These are phyloP conservation scores for Saccharomycopsis phalli DNA, from an alignment of 1,139 yeast genomes.

Conservation along the genomic window DNA sequence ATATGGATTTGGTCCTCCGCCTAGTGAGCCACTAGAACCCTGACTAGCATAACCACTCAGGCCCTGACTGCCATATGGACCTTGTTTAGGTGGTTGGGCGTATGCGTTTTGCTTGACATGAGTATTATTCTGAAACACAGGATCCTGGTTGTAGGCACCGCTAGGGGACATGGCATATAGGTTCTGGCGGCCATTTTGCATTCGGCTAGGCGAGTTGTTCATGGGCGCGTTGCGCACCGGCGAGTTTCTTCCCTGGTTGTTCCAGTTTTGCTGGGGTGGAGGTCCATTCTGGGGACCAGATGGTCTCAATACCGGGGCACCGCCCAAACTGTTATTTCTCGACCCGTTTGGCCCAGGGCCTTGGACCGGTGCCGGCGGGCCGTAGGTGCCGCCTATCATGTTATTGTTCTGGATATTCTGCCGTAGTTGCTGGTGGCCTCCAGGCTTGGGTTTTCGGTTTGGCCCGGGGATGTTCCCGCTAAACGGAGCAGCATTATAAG, in stretches of 20 bases:
- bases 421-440: neutral
- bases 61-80: too few species aligned
- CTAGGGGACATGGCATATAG: neutral
- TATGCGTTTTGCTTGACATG: too few species aligned
- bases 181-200: slow-evolving; percentile 3
- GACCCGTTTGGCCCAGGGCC: neutral
- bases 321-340: slow-evolving; percentile 2
- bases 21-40: too few species aligned
- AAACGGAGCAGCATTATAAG: too few species aligned
- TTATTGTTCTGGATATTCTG: neutral
- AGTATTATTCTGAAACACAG: too few species aligned
- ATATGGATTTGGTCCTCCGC: too few species aligned
- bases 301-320: neutral
- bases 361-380: neutral
- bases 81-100: too few species aligned
- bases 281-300: neutral
- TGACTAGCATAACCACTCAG: too few species aligned
- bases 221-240: slow-evolving; percentile 8
- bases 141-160: neutral
- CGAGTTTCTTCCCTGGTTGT: slow-evolving; percentile 2
- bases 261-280: neutral
- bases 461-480: neutral
- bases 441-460: neutral
- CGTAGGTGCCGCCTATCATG: neutral
- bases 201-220: slow-evolving; percentile 5